Evolutionary conservation across 805 yeast genomes (phyloP).

Genomic region (Hanseniaspora mollemarum): DNA sequence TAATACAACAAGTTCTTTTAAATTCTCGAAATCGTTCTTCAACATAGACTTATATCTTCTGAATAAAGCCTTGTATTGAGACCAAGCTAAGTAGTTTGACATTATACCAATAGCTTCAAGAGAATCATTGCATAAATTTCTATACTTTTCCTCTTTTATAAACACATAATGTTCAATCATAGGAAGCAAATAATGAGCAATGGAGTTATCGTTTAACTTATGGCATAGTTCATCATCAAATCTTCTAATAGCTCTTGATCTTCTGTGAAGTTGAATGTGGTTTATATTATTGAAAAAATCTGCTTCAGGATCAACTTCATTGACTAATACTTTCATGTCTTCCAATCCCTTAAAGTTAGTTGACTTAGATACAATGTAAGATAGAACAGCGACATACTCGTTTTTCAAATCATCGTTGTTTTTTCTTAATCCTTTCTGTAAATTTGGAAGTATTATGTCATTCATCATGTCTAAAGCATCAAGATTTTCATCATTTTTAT

Average conservation of each 20-base stretch:
- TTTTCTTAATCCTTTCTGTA: constrained; percentile 56
- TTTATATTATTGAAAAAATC: constrained; percentile 65
- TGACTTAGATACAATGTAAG: constrained; percentile 45
- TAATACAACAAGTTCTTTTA: constrained; percentile 49
- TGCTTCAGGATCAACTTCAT: constrained; percentile 67
- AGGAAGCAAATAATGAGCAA: constrained; percentile 75
- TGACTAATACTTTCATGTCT: constrained; percentile 55
- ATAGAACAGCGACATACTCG: constrained; percentile 59
- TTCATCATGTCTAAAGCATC: constrained; percentile 34
- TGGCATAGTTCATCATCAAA: constrained; percentile 38
- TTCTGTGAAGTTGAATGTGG: constrained; percentile 76
- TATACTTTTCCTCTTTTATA: constrained; percentile 44
- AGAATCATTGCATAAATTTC: constrained; percentile 57
- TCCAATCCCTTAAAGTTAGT: constrained; percentile 40
- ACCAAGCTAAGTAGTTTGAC: constrained; percentile 54
- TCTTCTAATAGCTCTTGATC: constrained; percentile 70
- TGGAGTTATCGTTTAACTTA: constrained; percentile 41
- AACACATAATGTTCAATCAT: constrained; percentile 70
- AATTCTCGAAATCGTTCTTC: constrained; percentile 36
- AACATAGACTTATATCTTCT: constrained; percentile 51
- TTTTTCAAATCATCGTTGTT: constrained; percentile 49
- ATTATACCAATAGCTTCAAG: constrained; percentile 50
- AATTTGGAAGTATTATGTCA: constrained; percentile 47
- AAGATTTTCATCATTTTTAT: constrained; percentile 25
- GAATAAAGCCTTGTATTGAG: constrained; percentile 65